A percentile compares a stretch with the other conserved stretches of the same genome.
Conservation (phyloP, 1,284 basidiomycete species). For the Fistulinella cinereoalba region DNA sequence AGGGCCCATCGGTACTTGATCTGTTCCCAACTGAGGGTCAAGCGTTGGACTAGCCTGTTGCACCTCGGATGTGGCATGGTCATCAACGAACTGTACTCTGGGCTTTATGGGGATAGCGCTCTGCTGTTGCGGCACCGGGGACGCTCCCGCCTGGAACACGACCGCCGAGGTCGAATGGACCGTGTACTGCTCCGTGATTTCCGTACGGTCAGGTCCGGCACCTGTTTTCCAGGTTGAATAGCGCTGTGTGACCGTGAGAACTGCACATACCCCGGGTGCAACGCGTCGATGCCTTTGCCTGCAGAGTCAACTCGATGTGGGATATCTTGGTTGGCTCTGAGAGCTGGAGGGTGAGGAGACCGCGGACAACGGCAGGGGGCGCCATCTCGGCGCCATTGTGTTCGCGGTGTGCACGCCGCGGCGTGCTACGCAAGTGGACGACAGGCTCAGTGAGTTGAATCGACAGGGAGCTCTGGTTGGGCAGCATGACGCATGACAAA, state of each 20-base stretch:
- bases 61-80: neutral
- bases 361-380: conserved; percentile 80
- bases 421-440: conserved; percentile 60
- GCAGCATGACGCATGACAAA: conserved; percentile 8
- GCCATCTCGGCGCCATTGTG: conserved; percentile 28
- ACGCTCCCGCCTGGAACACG: conserved; percentile 63
- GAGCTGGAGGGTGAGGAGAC: conserved; percentile 80
- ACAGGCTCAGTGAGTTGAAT: conserved; percentile 82
- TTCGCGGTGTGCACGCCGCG: conserved; percentile 39
- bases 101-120: conserved; percentile 10
- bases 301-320: conserved; percentile 78
- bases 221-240: conserved; percentile 46
- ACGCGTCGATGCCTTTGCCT: conserved; percentile 60
- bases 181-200: conserved; percentile 78
- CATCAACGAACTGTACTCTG: conserved; percentile 10
- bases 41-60: conserved; percentile 13
- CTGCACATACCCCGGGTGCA: conserved; percentile 82
- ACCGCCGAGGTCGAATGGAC: conserved; percentile 73
- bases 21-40: conserved; percentile 7
- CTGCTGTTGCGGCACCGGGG: neutral
- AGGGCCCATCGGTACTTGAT: conserved; percentile 5
- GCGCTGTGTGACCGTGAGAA: neutral
- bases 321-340: conserved; percentile 84
- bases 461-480: conserved; percentile 41
- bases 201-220: conserved; percentile 75